Percentiles rank a stretch among this genome's conserved stretches.
Conservation (phyloP, 1,284 basidiomycete species). For the Boletus subluridellus region DNA sequence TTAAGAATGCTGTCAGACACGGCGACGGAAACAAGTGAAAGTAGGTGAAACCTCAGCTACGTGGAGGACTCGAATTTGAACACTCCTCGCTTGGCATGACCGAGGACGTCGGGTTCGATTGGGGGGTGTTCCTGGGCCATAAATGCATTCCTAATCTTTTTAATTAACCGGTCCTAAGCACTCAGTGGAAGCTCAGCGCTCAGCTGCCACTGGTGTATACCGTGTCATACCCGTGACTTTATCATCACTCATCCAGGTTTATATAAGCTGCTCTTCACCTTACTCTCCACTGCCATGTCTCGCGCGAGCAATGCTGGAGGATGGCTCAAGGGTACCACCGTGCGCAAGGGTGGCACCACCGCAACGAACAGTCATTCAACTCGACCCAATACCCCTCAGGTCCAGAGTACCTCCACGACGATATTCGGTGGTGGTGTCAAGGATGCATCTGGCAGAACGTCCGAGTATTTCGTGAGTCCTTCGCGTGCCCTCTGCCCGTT, state of each 20-base stretch:
- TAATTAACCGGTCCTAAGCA: too few species aligned
- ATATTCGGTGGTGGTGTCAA: constrained; percentile 78
- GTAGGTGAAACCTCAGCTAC: constrained; percentile 2
- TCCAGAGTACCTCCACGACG: constrained; percentile 66
- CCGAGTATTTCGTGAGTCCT: constrained; percentile 68
- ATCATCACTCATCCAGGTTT: constrained; percentile 1
- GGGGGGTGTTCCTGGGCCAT: neutral
- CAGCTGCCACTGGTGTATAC: too few species aligned
- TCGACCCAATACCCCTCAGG: constrained; percentile 63
- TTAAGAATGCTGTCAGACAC: neutral
- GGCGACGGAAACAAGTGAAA: constrained; percentile 1
- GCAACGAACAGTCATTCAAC: constrained; percentile 45
- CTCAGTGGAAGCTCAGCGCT: too few species aligned
- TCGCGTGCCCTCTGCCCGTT: neutral
- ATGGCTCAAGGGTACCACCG: constrained; percentile 70
- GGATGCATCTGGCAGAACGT: constrained; percentile 72
- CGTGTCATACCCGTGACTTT: too few species aligned
- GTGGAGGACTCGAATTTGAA: neutral
- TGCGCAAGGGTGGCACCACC: constrained; percentile 59
- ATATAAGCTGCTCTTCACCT: constrained; percentile 13
- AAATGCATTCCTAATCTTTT: neutral
- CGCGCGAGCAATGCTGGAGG: constrained; percentile 33
- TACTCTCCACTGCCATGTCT: constrained; percentile 20
- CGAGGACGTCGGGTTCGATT: neutral
- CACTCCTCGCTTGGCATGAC: neutral